Base-by-base conservation (phyloP, 108 stramenopile genomes). In the Ochromonas danica region DNA sequence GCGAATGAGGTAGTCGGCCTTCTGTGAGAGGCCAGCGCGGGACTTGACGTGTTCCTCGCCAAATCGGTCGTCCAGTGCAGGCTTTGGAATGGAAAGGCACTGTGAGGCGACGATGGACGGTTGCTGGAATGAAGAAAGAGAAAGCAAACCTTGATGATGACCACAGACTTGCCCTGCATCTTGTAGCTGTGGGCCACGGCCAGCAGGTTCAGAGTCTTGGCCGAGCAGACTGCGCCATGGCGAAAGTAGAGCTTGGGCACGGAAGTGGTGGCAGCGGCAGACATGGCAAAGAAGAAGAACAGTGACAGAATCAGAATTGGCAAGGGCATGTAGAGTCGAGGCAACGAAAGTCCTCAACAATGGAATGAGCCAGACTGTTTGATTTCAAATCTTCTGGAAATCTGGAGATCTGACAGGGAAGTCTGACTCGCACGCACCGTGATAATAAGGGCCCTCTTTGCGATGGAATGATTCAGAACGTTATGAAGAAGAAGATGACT, bases 141-240 rank as follows among this genome's bases (percentile, higher is more conserved):
- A 33, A 33, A 67, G 25, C 63, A 31, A 33, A 67, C 63, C 63
- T 75, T 75, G 14, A 75, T 75, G 3, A 75, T 10, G 6, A 42
- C 27, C 3, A 33, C 43, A 60, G 28, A 33, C 40, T 75, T 75
- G 10, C 72, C 72, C 25, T 75, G 72, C 10, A 33, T 22, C 25
- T 60, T 75, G 35, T 75, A 75, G 72, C 27, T 75, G 41, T 75
- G 40, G 6, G 51, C 3, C 3, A 75, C 40, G 31, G 72, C 72
- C 72, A 75, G 31, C 72, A 75, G 38, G 40, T 75, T 75, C 27
- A 75, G 25, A 35, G 72, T 75, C 31, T 75, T 75, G 6, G 72
- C 72, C 3, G 45, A 57, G 38, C 27, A 14, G 14, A 75, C 72
- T 6, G 40, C 72, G 40, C 72, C 72, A 36, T 75, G 35, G 25